Conservation (phyloP, 2,329 filamentous ascomycete species). For the Diplodia scrobiculata region DNA sequence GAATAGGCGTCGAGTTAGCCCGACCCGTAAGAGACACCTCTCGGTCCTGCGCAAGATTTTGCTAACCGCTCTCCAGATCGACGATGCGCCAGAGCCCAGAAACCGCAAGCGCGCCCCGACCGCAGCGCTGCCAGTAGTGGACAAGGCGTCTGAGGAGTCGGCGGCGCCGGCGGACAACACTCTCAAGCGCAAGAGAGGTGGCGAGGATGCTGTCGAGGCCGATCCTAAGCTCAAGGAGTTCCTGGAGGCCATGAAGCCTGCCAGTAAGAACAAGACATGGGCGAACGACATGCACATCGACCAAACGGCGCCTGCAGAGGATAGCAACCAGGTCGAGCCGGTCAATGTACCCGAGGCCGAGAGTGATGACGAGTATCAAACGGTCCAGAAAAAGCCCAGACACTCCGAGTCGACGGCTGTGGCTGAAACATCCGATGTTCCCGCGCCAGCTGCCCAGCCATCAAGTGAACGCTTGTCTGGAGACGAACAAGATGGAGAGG, state of each 20-base stretch:
- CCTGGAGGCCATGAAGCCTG: constrained; percentile 75
- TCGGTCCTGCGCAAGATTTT: constrained; percentile 16
- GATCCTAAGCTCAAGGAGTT: constrained; percentile 87
- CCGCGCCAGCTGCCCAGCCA: neutral
- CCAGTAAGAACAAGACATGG: constrained; percentile 66
- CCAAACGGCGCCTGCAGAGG: constrained; percentile 30
- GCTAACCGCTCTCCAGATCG: constrained; percentile 24
- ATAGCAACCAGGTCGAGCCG: constrained; percentile 34
- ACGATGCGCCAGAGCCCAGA: constrained; percentile 25
- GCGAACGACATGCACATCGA: constrained; percentile 50
- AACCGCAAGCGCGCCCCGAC: constrained; percentile 22
- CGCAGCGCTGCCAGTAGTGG: neutral
- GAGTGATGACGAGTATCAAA: constrained; percentile 76
- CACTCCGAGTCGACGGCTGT: constrained; percentile 27
- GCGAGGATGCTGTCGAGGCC: constrained; percentile 54
- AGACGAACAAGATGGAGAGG: constrained; percentile 31
- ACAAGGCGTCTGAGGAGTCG: constrained; percentile 30
- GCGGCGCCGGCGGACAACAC: constrained; percentile 31
- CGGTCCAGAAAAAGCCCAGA: constrained; percentile 55
- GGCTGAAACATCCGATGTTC: constrained; percentile 22
- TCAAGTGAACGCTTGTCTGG: neutral
- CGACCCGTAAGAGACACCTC: constrained; percentile 63
- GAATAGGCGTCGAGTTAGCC: constrained; percentile 85
- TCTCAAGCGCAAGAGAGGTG: constrained; percentile 70
- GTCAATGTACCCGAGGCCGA: constrained; percentile 49